Percentiles rank a stretch among this genome's conserved stretches.
Conservation (phyloP, 176 grass and related monocot genomes). For the Echinochloa phyllopogon region DNA sequence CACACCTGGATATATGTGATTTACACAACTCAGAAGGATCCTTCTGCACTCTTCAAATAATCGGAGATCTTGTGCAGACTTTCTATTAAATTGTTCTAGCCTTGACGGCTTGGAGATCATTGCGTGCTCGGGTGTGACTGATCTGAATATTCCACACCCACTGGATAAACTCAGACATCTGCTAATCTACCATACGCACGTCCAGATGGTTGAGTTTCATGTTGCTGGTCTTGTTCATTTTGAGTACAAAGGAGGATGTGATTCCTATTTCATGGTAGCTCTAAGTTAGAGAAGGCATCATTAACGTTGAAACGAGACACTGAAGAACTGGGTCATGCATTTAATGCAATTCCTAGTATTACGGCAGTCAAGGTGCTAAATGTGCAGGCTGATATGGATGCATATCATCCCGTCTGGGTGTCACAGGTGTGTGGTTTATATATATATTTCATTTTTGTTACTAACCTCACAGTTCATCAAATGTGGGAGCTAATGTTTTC, state of each 20-base stretch:
- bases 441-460: background rate
- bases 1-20: background rate
- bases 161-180: constrained; percentile 24
- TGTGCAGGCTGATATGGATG: background rate
- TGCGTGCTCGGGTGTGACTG: background rate
- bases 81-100: constrained; percentile 9
- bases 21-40: constrained; percentile 18
- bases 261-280: constrained; percentile 32
- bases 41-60: constrained; percentile 3
- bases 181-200: background rate
- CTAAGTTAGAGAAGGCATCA: background rate
- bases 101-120: constrained; percentile 20
- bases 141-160: background rate
- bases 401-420: background rate
- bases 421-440: background rate
- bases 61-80: background rate
- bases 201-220: background rate
- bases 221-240: background rate
- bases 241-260: background rate
- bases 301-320: background rate
- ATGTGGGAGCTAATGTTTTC: background rate
- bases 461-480: background rate
- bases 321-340: background rate
- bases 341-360: constrained; percentile 23
- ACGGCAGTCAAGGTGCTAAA: background rate